These are phyloP conservation scores for Podospora fimiseda DNA, from an alignment of 495 filamentous ascomycete species.

Conservation along the genomic window DNA sequence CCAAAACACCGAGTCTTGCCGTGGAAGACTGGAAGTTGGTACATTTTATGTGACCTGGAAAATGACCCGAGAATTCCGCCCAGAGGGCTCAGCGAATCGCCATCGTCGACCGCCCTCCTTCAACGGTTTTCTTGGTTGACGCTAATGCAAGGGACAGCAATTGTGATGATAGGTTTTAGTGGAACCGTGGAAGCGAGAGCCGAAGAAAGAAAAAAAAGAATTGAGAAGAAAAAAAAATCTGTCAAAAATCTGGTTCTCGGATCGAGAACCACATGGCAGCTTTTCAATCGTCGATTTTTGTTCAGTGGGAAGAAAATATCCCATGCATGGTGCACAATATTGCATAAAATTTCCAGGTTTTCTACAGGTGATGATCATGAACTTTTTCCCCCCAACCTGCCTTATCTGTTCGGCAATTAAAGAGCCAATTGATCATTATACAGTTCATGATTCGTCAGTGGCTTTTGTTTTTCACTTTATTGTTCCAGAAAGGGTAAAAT, in stretches of 20 bases:
- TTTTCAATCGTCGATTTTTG: background rate
- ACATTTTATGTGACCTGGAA: too few species aligned
- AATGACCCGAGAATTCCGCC: slow-evolving; percentile 3
- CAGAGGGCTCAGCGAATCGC: slow-evolving; percentile 2
- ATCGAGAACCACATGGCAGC: slow-evolving; percentile 3
- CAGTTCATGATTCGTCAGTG: too few species aligned
- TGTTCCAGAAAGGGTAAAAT: too few species aligned
- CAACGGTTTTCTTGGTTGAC: background rate
- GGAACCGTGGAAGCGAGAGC: slow-evolving; percentile 1
- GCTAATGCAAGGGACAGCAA: slow-evolving; percentile 6
- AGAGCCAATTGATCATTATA: too few species aligned
- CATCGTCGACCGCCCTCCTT: background rate
- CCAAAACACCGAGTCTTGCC: background rate
- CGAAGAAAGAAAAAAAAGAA: background rate
- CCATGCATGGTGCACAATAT: background rate
- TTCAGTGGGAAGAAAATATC: background rate
- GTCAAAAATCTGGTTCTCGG: background rate
- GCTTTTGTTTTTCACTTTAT: too few species aligned
- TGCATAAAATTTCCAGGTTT: background rate
- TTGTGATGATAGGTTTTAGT: slow-evolving; percentile 1
- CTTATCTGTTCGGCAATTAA: too few species aligned
- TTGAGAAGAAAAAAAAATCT: background rate
- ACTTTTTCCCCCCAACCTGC: too few species aligned
- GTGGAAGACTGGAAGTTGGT: too few species aligned
- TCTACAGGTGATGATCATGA: background rate